A percentile compares a stretch with the other conserved stretches of the same genome.
phyloP scores from a whole-genome alignment of 257 asterid species.

The Knoxia roxburghii region DNA sequence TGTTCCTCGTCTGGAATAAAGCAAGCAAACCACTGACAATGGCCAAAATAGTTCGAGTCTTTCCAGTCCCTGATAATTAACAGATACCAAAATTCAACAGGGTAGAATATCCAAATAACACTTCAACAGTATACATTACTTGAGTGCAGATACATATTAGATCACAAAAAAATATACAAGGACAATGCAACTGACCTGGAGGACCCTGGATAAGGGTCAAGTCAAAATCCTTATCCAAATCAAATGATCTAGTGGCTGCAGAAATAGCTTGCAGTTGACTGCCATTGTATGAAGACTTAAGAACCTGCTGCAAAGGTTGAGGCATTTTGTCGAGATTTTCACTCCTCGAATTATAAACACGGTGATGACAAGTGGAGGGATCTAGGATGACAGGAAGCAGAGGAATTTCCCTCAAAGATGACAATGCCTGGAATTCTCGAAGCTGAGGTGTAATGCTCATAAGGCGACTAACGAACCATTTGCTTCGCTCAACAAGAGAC shows the following conservation, averaged over 20 bases:
- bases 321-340: conserved; percentile 52
- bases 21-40: conserved; percentile 84
- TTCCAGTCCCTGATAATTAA: conserved; percentile 75
- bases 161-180: neutral
- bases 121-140: neutral
- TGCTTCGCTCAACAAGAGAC: conserved; percentile 80
- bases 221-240: conserved; percentile 52
- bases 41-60: conserved; percentile 89
- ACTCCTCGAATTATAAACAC: conserved; percentile 33
- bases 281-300: conserved; percentile 64
- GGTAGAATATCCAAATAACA: neutral
- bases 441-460: conserved; percentile 97
- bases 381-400: conserved; percentile 79
- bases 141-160: neutral
- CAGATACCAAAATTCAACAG: conserved; percentile 9
- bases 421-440: conserved; percentile 95
- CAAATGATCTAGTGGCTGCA: conserved; percentile 63
- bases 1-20: conserved; percentile 44
- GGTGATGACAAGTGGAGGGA: conserved; percentile 48
- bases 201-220: conserved; percentile 97
- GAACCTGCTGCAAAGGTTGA: conserved; percentile 58
- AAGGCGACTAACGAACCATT: conserved; percentile 78
- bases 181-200: conserved; percentile 56
- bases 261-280: conserved; percentile 89
- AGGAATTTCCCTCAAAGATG: conserved; percentile 83